Evolutionary conservation across 2,329 filamentous ascomycete species (phyloP), one percentile per base, ranked within the genome.

Genomic region (Zymoseptoria pseudotritici): DNA sequence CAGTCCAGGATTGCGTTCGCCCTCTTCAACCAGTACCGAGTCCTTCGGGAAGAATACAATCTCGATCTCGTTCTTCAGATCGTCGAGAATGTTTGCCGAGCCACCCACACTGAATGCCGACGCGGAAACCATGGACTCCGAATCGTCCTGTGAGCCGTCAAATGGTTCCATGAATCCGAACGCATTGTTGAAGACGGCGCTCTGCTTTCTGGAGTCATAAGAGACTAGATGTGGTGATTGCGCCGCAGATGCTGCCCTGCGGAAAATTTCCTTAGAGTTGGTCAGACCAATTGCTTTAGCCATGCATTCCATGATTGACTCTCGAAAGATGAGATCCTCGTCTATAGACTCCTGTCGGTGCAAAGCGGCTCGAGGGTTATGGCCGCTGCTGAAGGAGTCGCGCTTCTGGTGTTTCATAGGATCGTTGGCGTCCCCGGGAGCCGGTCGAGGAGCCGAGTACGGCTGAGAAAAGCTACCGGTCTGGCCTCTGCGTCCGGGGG

Each of bases 1-100:
- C 0, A 99, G 74, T 0, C 94, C 94, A 0, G 94, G 94, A 67
- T 95, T 96, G n/a, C 94, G 84, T 73, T 99, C 94, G 9, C 94
- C 93, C 76, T 97, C 92, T 70, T 99, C 94, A 0, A 99, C 92
- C 17, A 99, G 81, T 0, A 99, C 89, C 1, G 94, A 93, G 2
- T 90, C 92, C 73, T 97, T 90, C 0, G 92, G 93, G 66, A 99
- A 99, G 77, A 90, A 97, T 5, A 99, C 94, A 65, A 99, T 97
- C 71, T 99, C 94, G 2, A 97, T 85, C 57, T 99, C 94, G 63
- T 96, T 88, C 64, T 88, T 88, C 76, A 97, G 83, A 62, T 97
- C 93, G 60, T 91, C 86, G 3, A 90, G 80, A 0, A 86, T 82
- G 65, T 86, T 90, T 0, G 86, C 84, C 5, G 82, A 78, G 3